Conservation (phyloP, 441 rosid species). For the Gossypium trilobum region DNA sequence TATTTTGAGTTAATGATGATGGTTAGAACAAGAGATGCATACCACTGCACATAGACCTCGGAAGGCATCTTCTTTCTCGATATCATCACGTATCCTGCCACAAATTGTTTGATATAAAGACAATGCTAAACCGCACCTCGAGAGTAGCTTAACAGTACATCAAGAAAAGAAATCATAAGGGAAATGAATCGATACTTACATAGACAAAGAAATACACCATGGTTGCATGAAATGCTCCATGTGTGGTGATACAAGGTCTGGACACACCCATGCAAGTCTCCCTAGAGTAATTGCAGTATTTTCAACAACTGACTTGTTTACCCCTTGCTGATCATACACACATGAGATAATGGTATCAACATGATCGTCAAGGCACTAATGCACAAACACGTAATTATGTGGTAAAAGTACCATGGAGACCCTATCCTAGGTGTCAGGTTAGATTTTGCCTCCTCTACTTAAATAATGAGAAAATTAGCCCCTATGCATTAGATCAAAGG, state of each 20-base stretch:
- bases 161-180: background rate
- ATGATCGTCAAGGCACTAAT: background rate
- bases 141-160: background rate
- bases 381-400: background rate
- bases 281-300: conserved; percentile 97
- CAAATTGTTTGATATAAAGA: background rate
- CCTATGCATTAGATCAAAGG: background rate
- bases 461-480: background rate
- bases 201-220: conserved; percentile 64
- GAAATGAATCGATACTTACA: conserved; percentile 18
- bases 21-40: conserved; percentile 19
- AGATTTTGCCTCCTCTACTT: background rate
- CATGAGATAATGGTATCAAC: conserved; percentile 5
- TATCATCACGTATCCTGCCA: conserved; percentile 87
- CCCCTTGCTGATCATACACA: conserved; percentile 44
- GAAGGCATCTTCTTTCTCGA: conserved; percentile 97
- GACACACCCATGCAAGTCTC: conserved; percentile 95
- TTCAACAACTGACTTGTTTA: conserved; percentile 76
- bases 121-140: background rate
- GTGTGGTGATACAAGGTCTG: conserved; percentile 71
- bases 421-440: background rate
- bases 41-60: conserved; percentile 96
- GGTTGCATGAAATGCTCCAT: conserved; percentile 80
- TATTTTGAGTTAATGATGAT: background rate
- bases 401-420: background rate